Evolutionary conservation across 305 asterid species (phyloP).

Genomic region (Stenogyne calaminthoides): DNA sequence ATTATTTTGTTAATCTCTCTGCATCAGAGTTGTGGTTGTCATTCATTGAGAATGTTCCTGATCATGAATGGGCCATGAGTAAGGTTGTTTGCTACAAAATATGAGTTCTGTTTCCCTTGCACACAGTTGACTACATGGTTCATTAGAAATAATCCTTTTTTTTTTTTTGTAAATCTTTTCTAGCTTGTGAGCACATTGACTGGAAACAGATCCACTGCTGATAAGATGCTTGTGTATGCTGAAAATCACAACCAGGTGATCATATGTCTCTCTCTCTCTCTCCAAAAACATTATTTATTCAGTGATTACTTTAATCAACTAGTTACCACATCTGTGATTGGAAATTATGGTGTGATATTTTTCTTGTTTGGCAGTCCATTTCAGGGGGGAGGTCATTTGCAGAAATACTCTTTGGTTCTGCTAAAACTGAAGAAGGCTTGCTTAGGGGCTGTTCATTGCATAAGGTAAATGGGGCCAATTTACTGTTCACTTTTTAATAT

Average conservation of each 20-base stretch:
- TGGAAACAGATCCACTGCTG: constrained; percentile 55
- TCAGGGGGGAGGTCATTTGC: constrained; percentile 90
- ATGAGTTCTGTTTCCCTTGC: constrained; percentile 24
- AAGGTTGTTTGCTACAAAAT: constrained; percentile 56
- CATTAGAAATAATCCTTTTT: constrained; percentile 21
- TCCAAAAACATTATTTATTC: background rate
- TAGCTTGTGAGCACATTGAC: constrained; percentile 75
- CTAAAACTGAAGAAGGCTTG: constrained; percentile 53
- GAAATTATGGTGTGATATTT: constrained; percentile 27
- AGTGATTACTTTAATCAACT: background rate
- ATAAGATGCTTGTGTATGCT: constrained; percentile 86
- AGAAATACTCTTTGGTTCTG: constrained; percentile 82
- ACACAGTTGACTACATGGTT: constrained; percentile 24
- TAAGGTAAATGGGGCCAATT: constrained; percentile 55
- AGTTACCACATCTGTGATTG: constrained; percentile 24
- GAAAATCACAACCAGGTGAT: constrained; percentile 97
- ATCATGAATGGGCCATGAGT: constrained; percentile 90
- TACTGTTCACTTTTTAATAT: constrained; percentile 21
- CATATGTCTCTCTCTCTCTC: constrained; percentile 15
- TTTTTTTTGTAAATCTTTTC: constrained; percentile 24
- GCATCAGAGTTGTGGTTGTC: constrained; percentile 91
- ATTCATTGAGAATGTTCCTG: constrained; percentile 70
- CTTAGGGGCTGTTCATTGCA: constrained; percentile 84
- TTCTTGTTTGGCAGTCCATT: constrained; percentile 71
- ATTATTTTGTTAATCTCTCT: constrained; percentile 84